Conservation (phyloP, 345 rosid species). For the Litchi chinensis region DNA sequence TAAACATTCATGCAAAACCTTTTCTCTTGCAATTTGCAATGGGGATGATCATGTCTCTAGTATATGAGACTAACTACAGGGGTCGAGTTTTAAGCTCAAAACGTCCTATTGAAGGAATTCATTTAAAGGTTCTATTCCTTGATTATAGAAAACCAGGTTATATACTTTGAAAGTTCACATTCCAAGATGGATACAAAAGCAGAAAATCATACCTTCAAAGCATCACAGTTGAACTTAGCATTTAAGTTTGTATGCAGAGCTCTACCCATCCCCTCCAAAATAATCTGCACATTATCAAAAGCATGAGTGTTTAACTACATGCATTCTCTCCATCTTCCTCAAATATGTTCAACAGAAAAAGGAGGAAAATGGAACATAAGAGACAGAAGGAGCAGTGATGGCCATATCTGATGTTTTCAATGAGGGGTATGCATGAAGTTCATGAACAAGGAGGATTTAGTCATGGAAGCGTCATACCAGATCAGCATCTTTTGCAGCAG, state of each 20-base stretch:
- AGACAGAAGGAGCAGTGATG: not conserved
- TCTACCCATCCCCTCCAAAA: constrained; percentile 99
- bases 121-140: not conserved
- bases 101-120: not conserved
- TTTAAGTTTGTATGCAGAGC: constrained; percentile 89
- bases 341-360: not conserved
- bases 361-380: not conserved
- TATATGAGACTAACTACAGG: not conserved
- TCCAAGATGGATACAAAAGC: not conserved
- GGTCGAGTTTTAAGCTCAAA: not conserved
- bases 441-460: constrained; percentile 6
- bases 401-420: not conserved
- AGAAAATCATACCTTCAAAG: constrained; percentile 62
- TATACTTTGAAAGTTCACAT: not conserved
- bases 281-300: constrained; percentile 49
- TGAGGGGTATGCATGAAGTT: not conserved
- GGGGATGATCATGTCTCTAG: not conserved
- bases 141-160: not conserved
- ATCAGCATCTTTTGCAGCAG: constrained; percentile 90
- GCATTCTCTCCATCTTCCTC: not conserved
- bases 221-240: constrained; percentile 83
- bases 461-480: constrained; percentile 55
- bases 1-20: not conserved
- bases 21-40: not conserved
- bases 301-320: constrained; percentile 6